Conservation (phyloP, 257 asterid species). For the Haberlea rhodopensis region DNA sequence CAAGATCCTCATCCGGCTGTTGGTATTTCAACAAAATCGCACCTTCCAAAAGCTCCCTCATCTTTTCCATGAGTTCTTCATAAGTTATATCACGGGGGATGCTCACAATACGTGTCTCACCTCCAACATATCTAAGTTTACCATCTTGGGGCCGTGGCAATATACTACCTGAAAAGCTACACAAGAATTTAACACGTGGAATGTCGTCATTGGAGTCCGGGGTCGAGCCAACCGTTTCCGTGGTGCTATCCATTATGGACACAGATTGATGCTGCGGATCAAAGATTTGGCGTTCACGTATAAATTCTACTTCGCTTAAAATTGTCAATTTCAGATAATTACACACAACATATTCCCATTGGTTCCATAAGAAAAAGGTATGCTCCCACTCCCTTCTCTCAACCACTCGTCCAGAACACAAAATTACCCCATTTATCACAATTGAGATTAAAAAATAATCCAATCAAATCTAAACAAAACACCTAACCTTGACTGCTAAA, state of each 20-base stretch:
- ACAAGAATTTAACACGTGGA: constrained; percentile 80
- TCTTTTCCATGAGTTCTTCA: constrained; percentile 81
- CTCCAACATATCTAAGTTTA: constrained; percentile 93
- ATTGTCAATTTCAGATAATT: constrained; percentile 26
- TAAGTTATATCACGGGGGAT: constrained; percentile 70
- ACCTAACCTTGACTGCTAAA: background rate
- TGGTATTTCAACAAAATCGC: constrained; percentile 75
- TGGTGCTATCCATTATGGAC: constrained; percentile 69
- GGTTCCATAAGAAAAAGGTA: background rate
- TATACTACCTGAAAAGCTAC: constrained; percentile 88
- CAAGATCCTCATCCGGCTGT: constrained; percentile 98
- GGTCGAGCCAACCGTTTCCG: constrained; percentile 39
- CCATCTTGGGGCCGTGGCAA: constrained; percentile 97
- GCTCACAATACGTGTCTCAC: constrained; percentile 86
- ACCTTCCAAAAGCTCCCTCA: constrained; percentile 89
- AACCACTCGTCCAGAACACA: constrained; percentile 9
- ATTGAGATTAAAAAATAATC: constrained; percentile 15
- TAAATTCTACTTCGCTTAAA: constrained; percentile 27
- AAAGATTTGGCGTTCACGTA: constrained; percentile 28
- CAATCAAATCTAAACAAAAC: background rate
- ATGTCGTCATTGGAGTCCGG: constrained; percentile 55
- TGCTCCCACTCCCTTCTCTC: constrained; percentile 21
- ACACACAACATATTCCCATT: constrained; percentile 37
- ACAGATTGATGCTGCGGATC: constrained; percentile 28
- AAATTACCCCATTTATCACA: constrained; percentile 18